phyloP scores from a whole-genome alignment of 1,284 basidiomycete genomes.

The Puccinia triticina region DNA sequence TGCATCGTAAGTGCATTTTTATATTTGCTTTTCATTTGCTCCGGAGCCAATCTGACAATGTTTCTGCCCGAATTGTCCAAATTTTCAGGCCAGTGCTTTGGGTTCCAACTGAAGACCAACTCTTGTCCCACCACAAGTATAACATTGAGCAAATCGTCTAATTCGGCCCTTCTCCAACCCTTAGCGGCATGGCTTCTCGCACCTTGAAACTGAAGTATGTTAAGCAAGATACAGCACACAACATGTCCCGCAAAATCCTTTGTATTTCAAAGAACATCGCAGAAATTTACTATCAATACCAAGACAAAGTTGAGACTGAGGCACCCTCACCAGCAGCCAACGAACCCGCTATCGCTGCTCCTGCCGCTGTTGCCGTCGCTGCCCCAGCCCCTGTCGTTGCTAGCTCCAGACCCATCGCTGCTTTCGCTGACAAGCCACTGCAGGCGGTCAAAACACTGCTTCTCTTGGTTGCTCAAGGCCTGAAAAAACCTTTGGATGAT shows the following conservation, averaged over 20 bases:
- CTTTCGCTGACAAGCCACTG: slow-evolving; percentile 84
- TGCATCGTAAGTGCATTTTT: slow-evolving; percentile 55
- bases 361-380: slow-evolving; percentile 57
- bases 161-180: slow-evolving; percentile 90
- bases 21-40: neutral
- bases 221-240: slow-evolving; percentile 79
- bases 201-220: slow-evolving; percentile 97
- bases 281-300: slow-evolving; percentile 96
- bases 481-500: slow-evolving; percentile 91
- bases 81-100: slow-evolving; percentile 32
- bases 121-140: slow-evolving; percentile 86
- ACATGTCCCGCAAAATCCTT: slow-evolving; percentile 77
- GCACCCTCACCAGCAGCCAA: slow-evolving; percentile 53
- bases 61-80: too few species aligned
- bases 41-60: neutral
- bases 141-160: slow-evolving; percentile 81
- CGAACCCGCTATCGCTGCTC: slow-evolving; percentile 60
- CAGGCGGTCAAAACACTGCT: slow-evolving; percentile 87
- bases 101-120: slow-evolving; percentile 67
- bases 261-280: slow-evolving; percentile 94
- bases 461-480: slow-evolving; percentile 91
- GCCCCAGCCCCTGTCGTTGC: slow-evolving; percentile 61
- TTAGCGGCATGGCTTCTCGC: slow-evolving; percentile 92
- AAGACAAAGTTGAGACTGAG: slow-evolving; percentile 70
- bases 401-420: slow-evolving; percentile 66